Percentiles rank a stretch among this genome's conserved stretches.
Evolutionary conservation across 805 yeast genomes (phyloP).

Genomic region (Candida saitoana): DNA sequence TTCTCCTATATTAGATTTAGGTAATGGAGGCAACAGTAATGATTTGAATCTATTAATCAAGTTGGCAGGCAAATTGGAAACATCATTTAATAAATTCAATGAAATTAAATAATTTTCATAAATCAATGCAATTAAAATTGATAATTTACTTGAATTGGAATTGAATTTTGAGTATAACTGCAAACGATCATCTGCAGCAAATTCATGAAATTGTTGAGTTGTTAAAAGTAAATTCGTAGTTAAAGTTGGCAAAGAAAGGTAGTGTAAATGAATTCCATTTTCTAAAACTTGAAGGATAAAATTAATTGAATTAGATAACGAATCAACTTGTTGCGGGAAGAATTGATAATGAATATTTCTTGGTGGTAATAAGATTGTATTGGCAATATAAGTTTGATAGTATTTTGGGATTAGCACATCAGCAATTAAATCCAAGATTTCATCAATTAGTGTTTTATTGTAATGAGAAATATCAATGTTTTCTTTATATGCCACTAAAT

Average conservation of each 20-base stretch:
- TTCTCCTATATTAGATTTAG: constrained; percentile 19
- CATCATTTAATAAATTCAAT: constrained; percentile 10
- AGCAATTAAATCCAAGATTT: background rate
- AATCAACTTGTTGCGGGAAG: constrained; percentile 2
- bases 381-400: background rate
- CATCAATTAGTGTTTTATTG: background rate
- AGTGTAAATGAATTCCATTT: constrained; percentile 14
- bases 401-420: constrained; percentile 2
- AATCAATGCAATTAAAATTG: constrained; percentile 13
- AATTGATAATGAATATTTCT: constrained; percentile 1
- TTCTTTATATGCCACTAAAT: background rate
- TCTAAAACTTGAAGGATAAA: constrained; percentile 21
- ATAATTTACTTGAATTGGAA: constrained; percentile 17
- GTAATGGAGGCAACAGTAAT: constrained; percentile 26
- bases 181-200: constrained; percentile 8
- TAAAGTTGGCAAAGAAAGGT: constrained; percentile 8
- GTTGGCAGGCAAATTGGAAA: constrained; percentile 10
- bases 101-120: constrained; percentile 18
- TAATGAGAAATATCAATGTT: background rate
- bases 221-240: constrained; percentile 5
- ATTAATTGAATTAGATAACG: constrained; percentile 11
- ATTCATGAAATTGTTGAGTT: constrained; percentile 3
- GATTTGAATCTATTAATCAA: constrained; percentile 13
- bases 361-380: constrained; percentile 2
- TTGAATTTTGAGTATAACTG: constrained; percentile 17